phyloP scores from a whole-genome alignment of 352 stramenopile genomes.

The Phytophthora litchii region DNA sequence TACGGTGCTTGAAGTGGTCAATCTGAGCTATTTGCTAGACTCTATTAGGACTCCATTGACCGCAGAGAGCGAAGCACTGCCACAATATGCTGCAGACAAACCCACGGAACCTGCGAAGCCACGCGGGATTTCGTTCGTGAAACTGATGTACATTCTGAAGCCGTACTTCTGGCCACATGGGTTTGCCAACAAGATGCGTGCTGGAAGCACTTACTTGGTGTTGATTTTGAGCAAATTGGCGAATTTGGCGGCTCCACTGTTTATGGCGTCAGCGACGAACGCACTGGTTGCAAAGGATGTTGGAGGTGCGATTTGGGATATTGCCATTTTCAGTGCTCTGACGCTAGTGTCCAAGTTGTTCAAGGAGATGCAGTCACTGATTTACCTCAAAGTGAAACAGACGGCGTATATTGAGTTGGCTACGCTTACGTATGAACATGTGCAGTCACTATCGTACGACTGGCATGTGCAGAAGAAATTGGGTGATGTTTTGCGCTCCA shows the following conservation, averaged over 20 bases:
- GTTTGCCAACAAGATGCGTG: slow-evolving; percentile 74
- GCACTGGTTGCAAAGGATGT: slow-evolving; percentile 76
- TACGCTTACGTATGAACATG: slow-evolving; percentile 95
- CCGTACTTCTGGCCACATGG: slow-evolving; percentile 89
- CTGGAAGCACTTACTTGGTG: slow-evolving; percentile 93
- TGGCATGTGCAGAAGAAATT: slow-evolving; percentile 99
- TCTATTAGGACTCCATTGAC: slow-evolving; percentile 47
- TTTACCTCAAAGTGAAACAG: slow-evolving; percentile 97
- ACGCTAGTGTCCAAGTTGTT: slow-evolving; percentile 91
- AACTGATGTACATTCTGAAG: slow-evolving; percentile 86
- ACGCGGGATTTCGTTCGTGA: slow-evolving; percentile 81
- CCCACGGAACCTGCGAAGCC: slow-evolving; percentile 34
- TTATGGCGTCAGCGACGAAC: slow-evolving; percentile 94
- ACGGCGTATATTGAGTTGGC: slow-evolving; percentile 97
- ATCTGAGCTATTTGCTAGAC: slow-evolving; percentile 69
- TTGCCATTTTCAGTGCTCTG: slow-evolving; percentile 82
- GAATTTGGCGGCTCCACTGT: slow-evolving; percentile 93
- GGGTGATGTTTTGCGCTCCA: slow-evolving; percentile 95
- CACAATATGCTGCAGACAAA: slow-evolving; percentile 36
- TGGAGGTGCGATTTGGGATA: slow-evolving; percentile 53
- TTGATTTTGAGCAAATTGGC: slow-evolving; percentile 92
- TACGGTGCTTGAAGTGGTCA: slow-evolving; percentile 83
- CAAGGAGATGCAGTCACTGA: slow-evolving; percentile 95
- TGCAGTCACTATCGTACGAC: slow-evolving; percentile 96
- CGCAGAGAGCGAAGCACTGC: slow-evolving; percentile 29